A percentile compares a stretch with the other conserved stretches of the same genome.
phyloP scores from a whole-genome alignment of 2,329 filamentous ascomycete species.

The Fusarium acutatum region DNA sequence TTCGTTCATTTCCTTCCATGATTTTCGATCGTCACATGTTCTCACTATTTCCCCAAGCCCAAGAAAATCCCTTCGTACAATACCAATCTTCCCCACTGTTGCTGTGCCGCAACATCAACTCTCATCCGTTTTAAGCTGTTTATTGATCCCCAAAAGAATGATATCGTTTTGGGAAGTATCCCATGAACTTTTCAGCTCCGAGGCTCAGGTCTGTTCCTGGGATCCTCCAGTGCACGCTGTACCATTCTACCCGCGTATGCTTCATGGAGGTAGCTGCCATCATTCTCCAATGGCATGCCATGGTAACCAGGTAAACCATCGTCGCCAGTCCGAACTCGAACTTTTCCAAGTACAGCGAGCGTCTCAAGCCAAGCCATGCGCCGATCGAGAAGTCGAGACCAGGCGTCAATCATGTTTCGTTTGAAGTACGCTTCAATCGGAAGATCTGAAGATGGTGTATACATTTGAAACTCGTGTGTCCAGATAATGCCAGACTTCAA shows the following conservation, averaged over 20 bases:
- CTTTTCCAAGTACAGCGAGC: fast-evolving
- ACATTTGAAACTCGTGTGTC: neutral
- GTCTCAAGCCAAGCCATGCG: neutral
- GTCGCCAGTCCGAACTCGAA: fast-evolving
- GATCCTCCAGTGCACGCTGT: neutral
- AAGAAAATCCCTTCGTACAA: neutral
- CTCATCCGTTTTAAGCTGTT: no score
- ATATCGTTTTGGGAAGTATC: neutral
- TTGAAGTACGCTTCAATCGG: fast-evolving
- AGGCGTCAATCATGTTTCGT: fast-evolving
- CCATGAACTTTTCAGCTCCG: neutral
- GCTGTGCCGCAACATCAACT: no score
- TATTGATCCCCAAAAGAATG: neutral
- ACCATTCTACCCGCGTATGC: fast-evolving
- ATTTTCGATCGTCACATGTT: neutral
- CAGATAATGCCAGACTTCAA: neutral
- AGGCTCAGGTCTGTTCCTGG: neutral
- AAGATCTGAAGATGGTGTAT: fast-evolving
- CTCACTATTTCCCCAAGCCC: fast-evolving
- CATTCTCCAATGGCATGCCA: neutral
- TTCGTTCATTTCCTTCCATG: neutral
- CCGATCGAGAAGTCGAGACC: fast-evolving
- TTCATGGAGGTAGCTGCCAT: fast-evolving
- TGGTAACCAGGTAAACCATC: neutral
- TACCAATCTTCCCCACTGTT: fast-evolving